These are phyloP conservation scores for Candida broadrunensis DNA, from an alignment of 805 yeast genomes.

Conservation along the genomic window DNA sequence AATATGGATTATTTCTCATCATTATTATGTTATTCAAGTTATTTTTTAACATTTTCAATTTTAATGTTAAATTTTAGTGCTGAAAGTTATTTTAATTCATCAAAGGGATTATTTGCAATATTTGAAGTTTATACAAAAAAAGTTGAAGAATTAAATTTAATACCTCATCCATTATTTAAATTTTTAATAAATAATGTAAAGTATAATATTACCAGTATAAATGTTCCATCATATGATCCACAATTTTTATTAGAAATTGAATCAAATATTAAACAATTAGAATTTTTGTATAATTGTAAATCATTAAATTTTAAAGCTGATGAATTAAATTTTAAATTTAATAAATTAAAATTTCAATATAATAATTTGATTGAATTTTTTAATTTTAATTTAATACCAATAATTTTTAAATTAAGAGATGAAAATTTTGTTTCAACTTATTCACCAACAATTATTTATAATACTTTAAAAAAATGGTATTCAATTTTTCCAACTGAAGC, in stretches of 20 bases:
- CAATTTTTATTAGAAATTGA: constrained; percentile 15
- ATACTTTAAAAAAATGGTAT: constrained; percentile 18
- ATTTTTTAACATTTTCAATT: constrained; percentile 4
- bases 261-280: constrained; percentile 10
- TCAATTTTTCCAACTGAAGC: constrained; percentile 17
- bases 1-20: background rate
- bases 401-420: constrained; percentile 9
- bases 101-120: constrained; percentile 4
- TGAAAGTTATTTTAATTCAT: constrained; percentile 9
- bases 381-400: constrained; percentile 13
- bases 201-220: constrained; percentile 13
- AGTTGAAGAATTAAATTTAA: background rate
- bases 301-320: background rate
- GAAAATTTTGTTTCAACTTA: constrained; percentile 15
- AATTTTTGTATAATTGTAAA: constrained; percentile 6
- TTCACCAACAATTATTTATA: constrained; percentile 14
- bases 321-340: background rate
- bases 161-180: constrained; percentile 2
- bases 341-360: constrained; percentile 10
- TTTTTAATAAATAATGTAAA: constrained; percentile 9
- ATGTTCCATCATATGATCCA: constrained; percentile 23
- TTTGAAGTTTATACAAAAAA: constrained; percentile 5
- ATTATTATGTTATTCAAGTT: constrained; percentile 3
- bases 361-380: constrained; percentile 13
- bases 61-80: constrained; percentile 10